Base-by-base conservation (phyloP, 139 green algal species). In the Volvox reticuliferus region DNA sequence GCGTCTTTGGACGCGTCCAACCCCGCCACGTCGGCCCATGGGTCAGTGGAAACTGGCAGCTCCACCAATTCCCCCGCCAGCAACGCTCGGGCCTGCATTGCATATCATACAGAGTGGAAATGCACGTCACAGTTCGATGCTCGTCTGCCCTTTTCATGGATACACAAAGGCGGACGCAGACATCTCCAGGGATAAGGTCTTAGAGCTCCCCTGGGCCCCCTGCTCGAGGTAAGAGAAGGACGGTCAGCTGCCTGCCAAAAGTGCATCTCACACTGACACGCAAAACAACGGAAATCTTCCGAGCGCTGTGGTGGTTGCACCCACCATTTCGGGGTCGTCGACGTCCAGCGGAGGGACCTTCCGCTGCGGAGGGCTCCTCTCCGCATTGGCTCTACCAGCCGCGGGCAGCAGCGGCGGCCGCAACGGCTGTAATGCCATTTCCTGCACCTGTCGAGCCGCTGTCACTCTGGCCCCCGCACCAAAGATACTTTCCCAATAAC, bases 401-500 rank as follows among this genome's bases (percentile, higher is more conserved):
- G n/a, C 13, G 3, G 71, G 28, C 71, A 30, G 28, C 28, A 35
- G 28, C 19, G 71, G 28, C 28, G 28, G 71, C 71, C 28, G 71
- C 71, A 32, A n/a, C n/a, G 71, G 76, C 33, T 62, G 44, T 55
- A 26, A 30, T 28, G 32, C 76, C 2, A 21, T 19, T 62, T n/a
- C 13, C 76, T n/a, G 33, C 5, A 12, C 76, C 76, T 82, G 76
- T 1, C 76, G 76, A 35, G 12, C 73, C 73, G 73, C 26, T 26
- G 73, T 14, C 73, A 21, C 32, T 62, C 33, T 61, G 12, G 78
- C 78, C 2, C 12, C 79, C 50, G 18, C 24, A 20, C 79, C 79
- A 55, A 86, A 86, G 21, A 26, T 37, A 30, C 79, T 86, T 2
- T 86, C 50, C 79, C 79, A 86, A 37, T 86, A 86, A n/a, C 79